Evolutionary conservation across 1,284 basidiomycete species (phyloP).

Genomic region (Blastosporella zonata): DNA sequence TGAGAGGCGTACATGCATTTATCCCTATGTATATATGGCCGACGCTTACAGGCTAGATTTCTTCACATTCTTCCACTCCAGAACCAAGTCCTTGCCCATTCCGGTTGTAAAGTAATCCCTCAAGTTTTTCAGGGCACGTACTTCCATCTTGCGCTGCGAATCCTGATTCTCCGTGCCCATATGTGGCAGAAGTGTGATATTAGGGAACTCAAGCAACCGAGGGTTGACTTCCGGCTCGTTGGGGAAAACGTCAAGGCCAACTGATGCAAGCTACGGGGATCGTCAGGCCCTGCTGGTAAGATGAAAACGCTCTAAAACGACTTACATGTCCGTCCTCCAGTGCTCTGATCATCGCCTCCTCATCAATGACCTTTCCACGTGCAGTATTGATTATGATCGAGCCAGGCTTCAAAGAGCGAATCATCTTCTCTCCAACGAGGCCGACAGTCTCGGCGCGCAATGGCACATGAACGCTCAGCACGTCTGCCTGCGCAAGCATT

Average conservation of each 20-base stretch:
- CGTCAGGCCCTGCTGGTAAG: slow-evolving; percentile 3
- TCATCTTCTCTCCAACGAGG: slow-evolving; percentile 76
- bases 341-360: slow-evolving; percentile 81
- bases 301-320: slow-evolving; percentile 15
- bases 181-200: slow-evolving; percentile 84
- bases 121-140: slow-evolving; percentile 71
- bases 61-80: slow-evolving; percentile 45
- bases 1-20: neutral
- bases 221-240: slow-evolving; percentile 87
- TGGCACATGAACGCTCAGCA: slow-evolving; percentile 76
- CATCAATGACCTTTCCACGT: slow-evolving; percentile 86
- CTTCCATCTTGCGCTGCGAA: slow-evolving; percentile 80
- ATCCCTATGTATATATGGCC: slow-evolving; percentile 1
- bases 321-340: slow-evolving; percentile 82
- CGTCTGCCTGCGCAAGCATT: slow-evolving; percentile 75
- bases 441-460: slow-evolving; percentile 73
- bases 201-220: slow-evolving; percentile 73
- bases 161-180: slow-evolving; percentile 88
- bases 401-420: slow-evolving; percentile 77
- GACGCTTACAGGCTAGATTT: slow-evolving; percentile 16
- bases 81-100: slow-evolving; percentile 61
- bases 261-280: slow-evolving; percentile 63
- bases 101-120: slow-evolving; percentile 65
- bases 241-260: slow-evolving; percentile 89
- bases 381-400: slow-evolving; percentile 88